phyloP scores from a whole-genome alignment of 495 filamentous ascomycete genomes.

The Aspergillus taichungensis region DNA sequence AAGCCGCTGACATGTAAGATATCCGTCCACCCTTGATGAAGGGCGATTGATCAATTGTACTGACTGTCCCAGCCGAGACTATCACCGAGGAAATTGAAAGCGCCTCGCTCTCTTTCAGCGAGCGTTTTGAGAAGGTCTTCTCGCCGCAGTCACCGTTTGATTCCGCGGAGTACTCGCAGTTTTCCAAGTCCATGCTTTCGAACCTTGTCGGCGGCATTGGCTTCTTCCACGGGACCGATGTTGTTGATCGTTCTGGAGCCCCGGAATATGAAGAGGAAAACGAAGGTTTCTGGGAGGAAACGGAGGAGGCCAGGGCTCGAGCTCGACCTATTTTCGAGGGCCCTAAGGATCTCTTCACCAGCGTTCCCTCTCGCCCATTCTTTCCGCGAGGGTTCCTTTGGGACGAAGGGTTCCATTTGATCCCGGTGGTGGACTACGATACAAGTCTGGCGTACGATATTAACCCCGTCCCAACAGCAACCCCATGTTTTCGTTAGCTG shows the following conservation, averaged over 20 bases:
- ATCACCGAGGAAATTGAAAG: slow-evolving; percentile 61
- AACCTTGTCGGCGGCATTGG: slow-evolving; percentile 93
- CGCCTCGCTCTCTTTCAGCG: slow-evolving; percentile 56
- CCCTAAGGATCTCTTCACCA: slow-evolving; percentile 83
- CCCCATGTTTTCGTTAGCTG: neutral
- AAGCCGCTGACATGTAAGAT: slow-evolving; percentile 47
- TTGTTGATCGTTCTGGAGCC: slow-evolving; percentile 85
- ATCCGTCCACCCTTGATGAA: neutral
- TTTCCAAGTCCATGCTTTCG: slow-evolving; percentile 84
- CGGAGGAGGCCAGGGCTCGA: slow-evolving; percentile 61
- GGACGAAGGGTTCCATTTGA: slow-evolving; percentile 95
- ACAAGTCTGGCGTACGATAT: slow-evolving; percentile 62
- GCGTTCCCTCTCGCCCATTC: slow-evolving; percentile 88
- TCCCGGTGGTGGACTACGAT: slow-evolving; percentile 91
- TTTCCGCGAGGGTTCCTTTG: slow-evolving; percentile 95
- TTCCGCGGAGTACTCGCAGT: slow-evolving; percentile 60
- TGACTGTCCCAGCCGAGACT: slow-evolving; percentile 44
- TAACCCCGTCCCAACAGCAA: slow-evolving; percentile 2
- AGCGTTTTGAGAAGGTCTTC: slow-evolving; percentile 67
- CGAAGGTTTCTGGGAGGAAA: slow-evolving; percentile 95
- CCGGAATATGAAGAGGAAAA: slow-evolving; percentile 92
- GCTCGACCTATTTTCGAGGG: slow-evolving; percentile 61
- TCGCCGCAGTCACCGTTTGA: slow-evolving; percentile 68
- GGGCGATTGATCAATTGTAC: neutral
- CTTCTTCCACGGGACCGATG: slow-evolving; percentile 79